Evolutionary conservation across 768 basidiomycete species (phyloP).

Genomic region (Podaxis sp.): DNA sequence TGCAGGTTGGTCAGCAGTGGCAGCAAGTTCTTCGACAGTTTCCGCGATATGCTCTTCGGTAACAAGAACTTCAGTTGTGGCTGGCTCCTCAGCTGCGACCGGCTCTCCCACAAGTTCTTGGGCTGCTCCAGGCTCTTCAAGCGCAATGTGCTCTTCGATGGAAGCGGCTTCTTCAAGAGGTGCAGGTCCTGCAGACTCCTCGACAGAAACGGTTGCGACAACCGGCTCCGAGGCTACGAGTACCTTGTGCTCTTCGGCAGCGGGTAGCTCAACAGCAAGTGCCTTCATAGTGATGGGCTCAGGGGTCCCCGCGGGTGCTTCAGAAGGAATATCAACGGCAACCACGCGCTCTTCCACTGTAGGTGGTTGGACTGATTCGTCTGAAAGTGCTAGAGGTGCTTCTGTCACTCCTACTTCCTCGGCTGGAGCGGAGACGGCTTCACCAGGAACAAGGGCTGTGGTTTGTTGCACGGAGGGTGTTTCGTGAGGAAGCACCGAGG

Average conservation of each 20-base stretch:
- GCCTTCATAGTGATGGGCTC: neutral
- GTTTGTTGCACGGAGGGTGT: neutral
- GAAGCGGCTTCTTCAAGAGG: neutral
- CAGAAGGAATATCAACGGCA: no score
- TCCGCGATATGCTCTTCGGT: neutral
- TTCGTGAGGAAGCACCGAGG: neutral
- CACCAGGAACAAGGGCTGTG: neutral
- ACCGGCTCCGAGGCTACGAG: neutral
- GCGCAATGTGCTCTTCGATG: neutral
- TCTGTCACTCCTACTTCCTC: neutral
- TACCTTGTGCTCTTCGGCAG: no score
- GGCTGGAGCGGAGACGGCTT: neutral
- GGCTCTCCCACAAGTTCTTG: neutral
- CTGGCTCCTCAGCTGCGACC: neutral
- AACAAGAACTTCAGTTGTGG: neutral
- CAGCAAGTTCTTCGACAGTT: slow-evolving; percentile 1
- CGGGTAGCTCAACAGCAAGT: neutral
- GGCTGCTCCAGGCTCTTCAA: neutral
- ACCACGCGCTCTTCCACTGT: neutral
- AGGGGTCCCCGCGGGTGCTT: no score
- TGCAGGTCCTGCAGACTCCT: neutral
- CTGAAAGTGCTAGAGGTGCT: neutral
- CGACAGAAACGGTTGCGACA: neutral
- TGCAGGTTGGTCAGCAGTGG: neutral
- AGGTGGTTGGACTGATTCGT: neutral